A percentile compares a stretch with the other conserved stretches of the same genome.
These are phyloP conservation scores for Eucalyptus marginata DNA, from an alignment of 345 rosid genomes.

Conservation along the genomic window DNA sequence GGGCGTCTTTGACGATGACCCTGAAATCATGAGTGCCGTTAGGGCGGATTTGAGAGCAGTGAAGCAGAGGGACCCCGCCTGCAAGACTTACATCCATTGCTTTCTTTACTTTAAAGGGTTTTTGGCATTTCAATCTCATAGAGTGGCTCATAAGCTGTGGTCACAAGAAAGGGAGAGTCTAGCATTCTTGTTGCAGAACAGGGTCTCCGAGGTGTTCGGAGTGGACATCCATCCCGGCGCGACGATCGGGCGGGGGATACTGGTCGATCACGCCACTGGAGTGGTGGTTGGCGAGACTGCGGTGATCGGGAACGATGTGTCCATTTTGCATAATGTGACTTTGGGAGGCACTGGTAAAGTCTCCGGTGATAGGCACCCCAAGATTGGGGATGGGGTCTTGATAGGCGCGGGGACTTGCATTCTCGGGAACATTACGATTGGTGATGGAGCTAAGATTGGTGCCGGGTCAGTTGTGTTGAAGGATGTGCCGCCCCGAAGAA, in stretches of 20 bases:
- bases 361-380: conserved; percentile 78
- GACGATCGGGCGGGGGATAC: conserved; percentile 53
- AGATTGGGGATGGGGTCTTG: conserved; percentile 91
- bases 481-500: conserved; percentile 68
- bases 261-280: conserved; percentile 85
- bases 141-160: conserved; percentile 81
- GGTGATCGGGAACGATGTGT: conserved; percentile 70
- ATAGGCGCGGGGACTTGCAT: conserved; percentile 92
- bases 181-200: conserved; percentile 65
- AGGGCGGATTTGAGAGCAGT: conserved; percentile 54
- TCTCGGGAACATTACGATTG: conserved; percentile 69
- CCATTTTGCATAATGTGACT: conserved; percentile 84
- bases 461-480: conserved; percentile 85
- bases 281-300: conserved; percentile 88
- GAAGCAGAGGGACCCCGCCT: conserved; percentile 77
- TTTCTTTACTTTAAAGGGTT: conserved; percentile 77
- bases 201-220: conserved; percentile 62
- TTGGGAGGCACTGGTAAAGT: conserved; percentile 91
- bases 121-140: conserved; percentile 66
- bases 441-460: conserved; percentile 91
- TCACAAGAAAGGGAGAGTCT: conserved; percentile 28
- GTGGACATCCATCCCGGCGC: conserved; percentile 97
- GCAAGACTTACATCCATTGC: conserved; percentile 65
- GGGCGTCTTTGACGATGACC: conserved; percentile 33
- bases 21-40: conserved; percentile 26